Evolutionary conservation across 768 basidiomycete genomes (phyloP).

Genomic region (Pleurotus sapidus): DNA sequence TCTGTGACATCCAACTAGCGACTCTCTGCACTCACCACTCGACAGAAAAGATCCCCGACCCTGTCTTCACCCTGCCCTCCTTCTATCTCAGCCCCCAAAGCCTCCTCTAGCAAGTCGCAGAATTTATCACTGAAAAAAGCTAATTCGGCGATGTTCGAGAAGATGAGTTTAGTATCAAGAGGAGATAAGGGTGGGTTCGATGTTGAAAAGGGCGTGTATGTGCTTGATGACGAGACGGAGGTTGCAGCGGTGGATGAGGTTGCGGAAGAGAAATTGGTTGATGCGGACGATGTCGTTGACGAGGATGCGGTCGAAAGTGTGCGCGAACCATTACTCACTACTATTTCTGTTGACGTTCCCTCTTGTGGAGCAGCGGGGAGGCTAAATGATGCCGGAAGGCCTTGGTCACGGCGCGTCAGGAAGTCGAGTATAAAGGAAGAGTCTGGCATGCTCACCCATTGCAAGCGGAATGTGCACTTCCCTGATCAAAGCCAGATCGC

Average conservation of each 20-base stretch:
- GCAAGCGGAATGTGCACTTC: conserved; percentile 80
- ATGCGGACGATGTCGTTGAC: conserved; percentile 36
- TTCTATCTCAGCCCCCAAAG: conserved; percentile 60
- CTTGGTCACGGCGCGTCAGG: conserved; percentile 22
- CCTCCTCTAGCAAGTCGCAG: conserved; percentile 59
- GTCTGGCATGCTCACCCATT: conserved; percentile 47
- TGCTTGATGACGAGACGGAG: conserved; percentile 45
- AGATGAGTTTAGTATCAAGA: conserved; percentile 70
- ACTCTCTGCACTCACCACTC: conserved; percentile 47
- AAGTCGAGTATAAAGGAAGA: conserved; percentile 1
- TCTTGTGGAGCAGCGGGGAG: neutral
- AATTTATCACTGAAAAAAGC: conserved; percentile 70
- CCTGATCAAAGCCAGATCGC: conserved; percentile 76
- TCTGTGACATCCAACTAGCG: neutral
- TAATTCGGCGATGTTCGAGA: conserved; percentile 74
- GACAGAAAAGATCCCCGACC: conserved; percentile 69
- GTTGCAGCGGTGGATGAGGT: conserved; percentile 48
- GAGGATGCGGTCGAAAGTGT: conserved; percentile 11
- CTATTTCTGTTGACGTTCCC: neutral
- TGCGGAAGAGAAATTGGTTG: conserved; percentile 49
- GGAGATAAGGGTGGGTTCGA: conserved; percentile 60
- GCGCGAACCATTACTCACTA: neutral
- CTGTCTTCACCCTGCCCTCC: conserved; percentile 66
- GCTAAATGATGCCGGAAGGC: conserved; percentile 12
- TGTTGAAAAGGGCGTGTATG: conserved; percentile 15